phyloP scores from a whole-genome alignment of 495 filamentous ascomycete genomes.

The Recurvomyces mirabilis region DNA sequence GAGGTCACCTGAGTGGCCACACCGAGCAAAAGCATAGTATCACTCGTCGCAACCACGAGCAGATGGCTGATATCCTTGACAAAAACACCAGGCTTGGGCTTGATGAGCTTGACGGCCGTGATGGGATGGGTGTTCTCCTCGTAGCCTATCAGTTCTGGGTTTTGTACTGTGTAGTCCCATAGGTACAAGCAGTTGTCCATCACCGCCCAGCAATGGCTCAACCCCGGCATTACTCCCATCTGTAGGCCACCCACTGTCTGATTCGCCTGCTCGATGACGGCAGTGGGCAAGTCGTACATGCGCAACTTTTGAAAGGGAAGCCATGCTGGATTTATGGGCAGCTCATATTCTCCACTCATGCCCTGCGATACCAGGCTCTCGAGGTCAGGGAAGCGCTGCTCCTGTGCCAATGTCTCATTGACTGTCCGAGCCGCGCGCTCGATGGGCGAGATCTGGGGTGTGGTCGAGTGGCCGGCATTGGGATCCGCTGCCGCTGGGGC shows the following conservation, averaged over 20 bases:
- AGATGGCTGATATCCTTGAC: slow-evolving; percentile 71
- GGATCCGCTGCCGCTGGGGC: slow-evolving; percentile 7
- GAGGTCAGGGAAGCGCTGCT: slow-evolving; percentile 75
- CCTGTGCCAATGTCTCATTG: slow-evolving; percentile 60
- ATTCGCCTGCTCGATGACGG: slow-evolving; percentile 83
- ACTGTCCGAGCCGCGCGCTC: slow-evolving; percentile 75
- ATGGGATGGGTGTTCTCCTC: slow-evolving; percentile 82
- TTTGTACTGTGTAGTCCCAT: slow-evolving; percentile 88
- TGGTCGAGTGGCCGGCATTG: slow-evolving; percentile 8
- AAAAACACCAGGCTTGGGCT: slow-evolving; percentile 72
- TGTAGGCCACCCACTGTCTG: slow-evolving; percentile 65
- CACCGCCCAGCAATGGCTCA: slow-evolving; percentile 89
- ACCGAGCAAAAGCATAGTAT: slow-evolving; percentile 73
- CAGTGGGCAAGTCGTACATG: slow-evolving; percentile 76
- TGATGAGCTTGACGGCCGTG: slow-evolving; percentile 68
- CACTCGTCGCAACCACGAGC: slow-evolving; percentile 74
- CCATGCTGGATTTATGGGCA: slow-evolving; percentile 53
- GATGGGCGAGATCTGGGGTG: slow-evolving; percentile 44
- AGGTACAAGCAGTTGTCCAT: slow-evolving; percentile 94
- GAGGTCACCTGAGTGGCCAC: slow-evolving; percentile 49
- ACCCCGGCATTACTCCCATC: slow-evolving; percentile 85
- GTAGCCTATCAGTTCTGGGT: slow-evolving; percentile 81
- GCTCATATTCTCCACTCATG: slow-evolving; percentile 83
- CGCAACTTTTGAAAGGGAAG: slow-evolving; percentile 75
- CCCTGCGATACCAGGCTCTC: slow-evolving; percentile 83